Conservation (phyloP, 1,139 yeast genomes). For the Suhomyces choctaworum region DNA sequence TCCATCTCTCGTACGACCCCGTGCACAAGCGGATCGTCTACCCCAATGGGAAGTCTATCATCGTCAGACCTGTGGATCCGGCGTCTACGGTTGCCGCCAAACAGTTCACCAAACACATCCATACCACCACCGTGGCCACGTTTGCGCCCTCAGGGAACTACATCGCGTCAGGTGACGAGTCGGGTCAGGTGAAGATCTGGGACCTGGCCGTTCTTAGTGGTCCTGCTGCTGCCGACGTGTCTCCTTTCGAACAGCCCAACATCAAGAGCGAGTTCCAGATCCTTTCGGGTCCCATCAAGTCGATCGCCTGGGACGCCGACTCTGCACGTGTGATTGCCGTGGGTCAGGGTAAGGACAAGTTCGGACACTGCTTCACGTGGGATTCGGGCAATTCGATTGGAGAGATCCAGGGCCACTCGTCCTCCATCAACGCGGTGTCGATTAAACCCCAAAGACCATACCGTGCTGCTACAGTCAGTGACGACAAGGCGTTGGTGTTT, state of each 20-base stretch:
- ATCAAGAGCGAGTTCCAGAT: slow-evolving; percentile 83
- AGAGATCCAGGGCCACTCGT: slow-evolving; percentile 93
- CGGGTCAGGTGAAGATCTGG: slow-evolving; percentile 89
- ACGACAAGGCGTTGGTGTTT: slow-evolving; percentile 82
- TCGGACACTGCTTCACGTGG: slow-evolving; percentile 90
- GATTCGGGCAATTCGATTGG: slow-evolving; percentile 96
- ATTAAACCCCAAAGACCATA: slow-evolving; percentile 89
- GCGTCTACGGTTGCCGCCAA: slow-evolving; percentile 39
- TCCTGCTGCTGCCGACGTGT: slow-evolving; percentile 31
- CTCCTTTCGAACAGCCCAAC: slow-evolving; percentile 46
- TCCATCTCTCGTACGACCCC: slow-evolving; percentile 73
- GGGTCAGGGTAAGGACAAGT: slow-evolving; percentile 90
- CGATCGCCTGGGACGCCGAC: slow-evolving; percentile 93
- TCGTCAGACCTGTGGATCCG: slow-evolving; percentile 62
- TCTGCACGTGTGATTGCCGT: slow-evolving; percentile 85
- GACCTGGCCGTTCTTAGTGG: slow-evolving; percentile 51
- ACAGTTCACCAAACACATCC: slow-evolving; percentile 74
- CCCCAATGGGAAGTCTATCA: slow-evolving; percentile 78
- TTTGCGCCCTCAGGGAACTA: slow-evolving; percentile 90
- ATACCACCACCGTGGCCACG: slow-evolving; percentile 67
- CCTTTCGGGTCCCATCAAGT: slow-evolving; percentile 78
- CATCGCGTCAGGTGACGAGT: slow-evolving; percentile 88
- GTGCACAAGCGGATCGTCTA: slow-evolving; percentile 72
- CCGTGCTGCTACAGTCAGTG: slow-evolving; percentile 91
- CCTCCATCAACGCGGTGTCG: slow-evolving; percentile 77